These are phyloP conservation scores for Botrytis deweyae DNA, from an alignment of 2,329 filamentous ascomycete genomes.

Conservation along the genomic window DNA sequence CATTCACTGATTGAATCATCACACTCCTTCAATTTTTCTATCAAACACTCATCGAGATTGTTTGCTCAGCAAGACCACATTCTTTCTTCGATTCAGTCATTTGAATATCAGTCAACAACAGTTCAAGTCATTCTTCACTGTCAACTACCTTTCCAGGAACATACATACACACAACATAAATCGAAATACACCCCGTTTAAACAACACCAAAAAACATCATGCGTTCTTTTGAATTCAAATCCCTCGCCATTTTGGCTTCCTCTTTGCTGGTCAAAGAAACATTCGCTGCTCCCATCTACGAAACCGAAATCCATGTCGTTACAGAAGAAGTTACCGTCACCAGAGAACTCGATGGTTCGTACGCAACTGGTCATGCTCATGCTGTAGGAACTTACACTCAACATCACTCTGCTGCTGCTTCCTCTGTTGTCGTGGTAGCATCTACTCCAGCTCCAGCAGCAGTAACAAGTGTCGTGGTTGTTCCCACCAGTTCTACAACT, in stretches of 20 bases:
- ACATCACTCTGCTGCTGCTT: slow-evolving; percentile 17
- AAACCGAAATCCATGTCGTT: slow-evolving; percentile 31
- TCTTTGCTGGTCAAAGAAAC: slow-evolving; percentile 38
- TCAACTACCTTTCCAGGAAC: slow-evolving; percentile 12
- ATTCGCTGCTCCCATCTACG: slow-evolving; percentile 29
- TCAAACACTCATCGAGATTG: slow-evolving; percentile 17
- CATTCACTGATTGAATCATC: slow-evolving; percentile 33
- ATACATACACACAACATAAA: background rate
- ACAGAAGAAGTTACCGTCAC: slow-evolving; percentile 33
- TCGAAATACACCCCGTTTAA: background rate
- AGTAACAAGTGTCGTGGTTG: background rate
- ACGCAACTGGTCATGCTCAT: slow-evolving; percentile 27
- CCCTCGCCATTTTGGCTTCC: slow-evolving; percentile 34
- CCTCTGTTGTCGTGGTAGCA: slow-evolving; percentile 22
- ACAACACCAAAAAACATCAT: slow-evolving; percentile 25
- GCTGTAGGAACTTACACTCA: slow-evolving; percentile 29
- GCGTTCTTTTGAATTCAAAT: slow-evolving; percentile 34
- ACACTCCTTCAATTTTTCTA: slow-evolving; percentile 18
- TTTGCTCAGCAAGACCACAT: slow-evolving; percentile 6
- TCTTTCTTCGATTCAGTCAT: slow-evolving; percentile 18
- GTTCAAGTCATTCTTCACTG: slow-evolving; percentile 11
- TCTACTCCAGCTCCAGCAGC: background rate
- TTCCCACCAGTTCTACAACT: background rate
- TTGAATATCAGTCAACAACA: slow-evolving; percentile 9
- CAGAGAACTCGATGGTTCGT: slow-evolving; percentile 28